These are phyloP conservation scores for Parmales sp. DNA, from an alignment of 108 stramenopile species.

Conservation along the genomic window DNA sequence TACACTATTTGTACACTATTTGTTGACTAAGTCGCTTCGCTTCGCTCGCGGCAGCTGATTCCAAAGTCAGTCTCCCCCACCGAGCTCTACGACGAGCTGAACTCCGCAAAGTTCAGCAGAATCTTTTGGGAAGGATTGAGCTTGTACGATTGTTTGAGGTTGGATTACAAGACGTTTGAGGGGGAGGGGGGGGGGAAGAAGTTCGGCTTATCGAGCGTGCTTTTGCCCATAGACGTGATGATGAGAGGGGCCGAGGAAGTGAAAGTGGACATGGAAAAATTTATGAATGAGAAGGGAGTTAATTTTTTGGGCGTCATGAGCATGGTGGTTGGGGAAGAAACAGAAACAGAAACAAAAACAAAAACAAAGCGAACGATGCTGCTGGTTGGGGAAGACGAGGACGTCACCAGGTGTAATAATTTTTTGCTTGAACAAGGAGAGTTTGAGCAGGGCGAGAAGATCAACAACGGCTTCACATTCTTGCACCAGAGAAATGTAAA, in stretches of 20 bases:
- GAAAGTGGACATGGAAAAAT: constrained; percentile 15
- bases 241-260: constrained; percentile 27
- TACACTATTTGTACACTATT: constrained; percentile 10
- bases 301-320: constrained; percentile 15
- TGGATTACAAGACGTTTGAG: constrained; percentile 61
- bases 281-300: constrained; percentile 31
- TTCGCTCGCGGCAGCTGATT: too few relatives aligned
- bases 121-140: constrained; percentile 52
- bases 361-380: not conserved
- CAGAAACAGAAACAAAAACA: not conserved
- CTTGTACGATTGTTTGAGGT: constrained; percentile 39
- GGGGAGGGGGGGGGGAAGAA: not conserved
- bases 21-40: not conserved
- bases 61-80: constrained; percentile 39
- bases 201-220: constrained; percentile 61
- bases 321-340: constrained; percentile 13
- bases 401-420: too few relatives aligned
- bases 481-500: too few relatives aligned
- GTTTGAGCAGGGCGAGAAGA: too few relatives aligned
- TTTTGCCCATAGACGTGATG: constrained; percentile 41
- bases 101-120: constrained; percentile 52
- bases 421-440: too few relatives aligned
- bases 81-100: constrained; percentile 43
- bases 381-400: not conserved
- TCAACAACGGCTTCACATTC: too few relatives aligned